Evolutionary conservation across 1,139 yeast species (phyloP).

Genomic region (Pichia sp.): DNA sequence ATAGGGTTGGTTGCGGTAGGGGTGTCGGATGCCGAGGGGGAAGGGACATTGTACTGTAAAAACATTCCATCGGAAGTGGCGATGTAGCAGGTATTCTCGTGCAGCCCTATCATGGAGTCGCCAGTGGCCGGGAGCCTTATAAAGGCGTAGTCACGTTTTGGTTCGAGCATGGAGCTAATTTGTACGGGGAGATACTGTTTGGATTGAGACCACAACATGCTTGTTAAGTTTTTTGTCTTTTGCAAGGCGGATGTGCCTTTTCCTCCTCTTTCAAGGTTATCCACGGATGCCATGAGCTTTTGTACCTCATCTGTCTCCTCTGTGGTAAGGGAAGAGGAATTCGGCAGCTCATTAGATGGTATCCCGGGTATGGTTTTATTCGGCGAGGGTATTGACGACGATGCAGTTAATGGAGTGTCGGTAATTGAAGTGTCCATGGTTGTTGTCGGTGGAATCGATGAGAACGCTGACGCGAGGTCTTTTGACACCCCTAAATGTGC

Average conservation of each 20-base stretch:
- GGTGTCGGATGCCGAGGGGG: neutral
- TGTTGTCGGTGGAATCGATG: neutral
- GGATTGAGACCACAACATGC: slow-evolving; percentile 20
- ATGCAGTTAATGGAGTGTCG: neutral
- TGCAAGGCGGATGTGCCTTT: neutral
- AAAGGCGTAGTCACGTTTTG: slow-evolving; percentile 38
- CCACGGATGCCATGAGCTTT: slow-evolving; percentile 18
- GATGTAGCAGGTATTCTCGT: slow-evolving; percentile 24
- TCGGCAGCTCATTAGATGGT: slow-evolving; percentile 17
- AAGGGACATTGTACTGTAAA: slow-evolving; percentile 8
- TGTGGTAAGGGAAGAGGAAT: slow-evolving; percentile 23
- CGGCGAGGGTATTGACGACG: neutral
- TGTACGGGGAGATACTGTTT: slow-evolving; percentile 31
- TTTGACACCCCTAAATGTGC: slow-evolving; percentile 7
- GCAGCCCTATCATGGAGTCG: slow-evolving; percentile 23
- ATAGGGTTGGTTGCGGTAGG: neutral
- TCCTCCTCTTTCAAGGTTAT: neutral
- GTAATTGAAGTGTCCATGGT: neutral
- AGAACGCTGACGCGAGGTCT: neutral
- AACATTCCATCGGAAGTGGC: slow-evolving; percentile 22
- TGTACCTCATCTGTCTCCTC: slow-evolving; percentile 27
- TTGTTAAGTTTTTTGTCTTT: slow-evolving; percentile 5
- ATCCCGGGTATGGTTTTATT: no score
- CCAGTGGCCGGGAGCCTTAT: slow-evolving; percentile 27
- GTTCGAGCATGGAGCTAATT: slow-evolving; percentile 35